Evolutionary conservation across 1,139 yeast genomes (phyloP), one percentile per base, ranked within the genome.

Genomic region (Yamadazyma siamensis): DNA sequence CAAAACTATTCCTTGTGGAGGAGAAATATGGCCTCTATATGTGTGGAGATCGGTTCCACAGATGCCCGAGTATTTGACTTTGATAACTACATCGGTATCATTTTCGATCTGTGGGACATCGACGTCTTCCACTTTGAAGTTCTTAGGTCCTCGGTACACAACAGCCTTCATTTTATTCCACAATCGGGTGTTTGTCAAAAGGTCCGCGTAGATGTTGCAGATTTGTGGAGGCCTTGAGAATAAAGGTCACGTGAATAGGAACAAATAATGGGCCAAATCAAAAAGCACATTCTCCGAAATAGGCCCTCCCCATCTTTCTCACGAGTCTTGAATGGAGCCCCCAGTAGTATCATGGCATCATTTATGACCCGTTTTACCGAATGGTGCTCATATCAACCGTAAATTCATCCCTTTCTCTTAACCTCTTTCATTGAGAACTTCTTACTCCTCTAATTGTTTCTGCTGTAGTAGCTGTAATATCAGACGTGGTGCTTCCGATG

Each of bases 21-120:
- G 61, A 9, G 61, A 56, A 22, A 75, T 68, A 35, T 72, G 72
- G 5, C 83, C 84, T 14, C 84, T 54, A 46, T 73, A 78, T 39
- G 73, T 67, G 49, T 77, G 84, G 26, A 77, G 55, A 45, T 77
- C 85, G 3, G 81, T 71, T 2, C 83, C 83, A 50, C 82, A 77
- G 15, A 77, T 53, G 2, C 80, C 82, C 2, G 79, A 69, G 34
- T 66, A 74, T 34, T 59, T 59, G 22, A 75, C 75, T 43, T 72
- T 70, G 33, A 77, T 51, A 22, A 77, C 60, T 1, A 68, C 81
- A 44, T 77, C 83, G 8, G 54, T 55, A 1, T 69, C 59, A 0
- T 43, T 39, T 19, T 49, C 39, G 15, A 77, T 44, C 23, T 43
- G 34, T 3, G 85, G 84, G 2, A 58, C 55, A 3, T 72, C 68